Base-by-base conservation (phyloP, 225 moss, liverwort and hornwort species). In the Physcomitrellopsis africana region DNA sequence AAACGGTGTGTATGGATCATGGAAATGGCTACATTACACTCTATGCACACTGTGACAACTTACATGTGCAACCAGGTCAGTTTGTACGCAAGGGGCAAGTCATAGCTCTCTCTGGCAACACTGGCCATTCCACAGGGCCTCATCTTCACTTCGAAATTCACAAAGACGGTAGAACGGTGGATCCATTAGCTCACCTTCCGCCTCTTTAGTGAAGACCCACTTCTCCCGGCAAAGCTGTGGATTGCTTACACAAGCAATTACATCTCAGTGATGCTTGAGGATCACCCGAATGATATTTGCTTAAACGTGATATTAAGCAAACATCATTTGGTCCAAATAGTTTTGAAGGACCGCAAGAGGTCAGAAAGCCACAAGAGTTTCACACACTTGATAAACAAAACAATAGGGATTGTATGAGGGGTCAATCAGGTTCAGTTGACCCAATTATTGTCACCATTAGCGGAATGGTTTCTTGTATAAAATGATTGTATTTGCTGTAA, bases 61-160 rank as follows among this genome's bases (percentile, higher is more conserved):
- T 83, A 41, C 65, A 75, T 70, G 82, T 79, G 22, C 65, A 70
- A 65, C 70, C 47, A 11, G 82, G 79, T 15, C 78, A 79, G 37
- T 83, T 83, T 70, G 75, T 83, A 15, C 62, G 82, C 63, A 79
- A 83, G 60, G 82, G 79, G 16, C 82, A 83, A 67, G 63, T 83
- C 68, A 75, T 83, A 54, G 82, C 74, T 11, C 65, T 75, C 23
- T 83, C 82, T 32, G 82, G 82, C 7, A 83, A 66, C 70, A 83
- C 82, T 2, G 82, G 82, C 15, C 82, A 83, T 64, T 83, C 79
- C 45, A 83, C 82, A 51, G 82, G 82, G 8, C 82, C 82, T 41
- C 82, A 83, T 61, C 70, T 83, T 42, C 82, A 83, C 77, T 83
- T 83, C 3, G 82, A 83, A 67, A 83, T 83, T 65, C 82, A 83